These are phyloP conservation scores for Pythium aphanidermatum DNA, from an alignment of 352 stramenopile genomes.

Conservation along the genomic window DNA sequence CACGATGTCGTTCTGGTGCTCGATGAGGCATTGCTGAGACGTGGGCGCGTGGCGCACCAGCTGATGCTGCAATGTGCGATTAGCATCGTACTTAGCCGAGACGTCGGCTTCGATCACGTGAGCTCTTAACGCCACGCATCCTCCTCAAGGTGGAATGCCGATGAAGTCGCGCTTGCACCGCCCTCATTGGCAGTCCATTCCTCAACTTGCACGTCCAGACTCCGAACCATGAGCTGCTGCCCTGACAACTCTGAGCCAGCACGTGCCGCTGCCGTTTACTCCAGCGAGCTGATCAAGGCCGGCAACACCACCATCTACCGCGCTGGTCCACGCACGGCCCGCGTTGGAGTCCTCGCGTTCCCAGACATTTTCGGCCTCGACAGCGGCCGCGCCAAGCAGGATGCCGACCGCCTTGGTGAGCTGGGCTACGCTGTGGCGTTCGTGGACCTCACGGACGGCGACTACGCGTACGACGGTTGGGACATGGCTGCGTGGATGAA, in stretches of 20 bases:
- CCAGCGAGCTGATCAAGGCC: constrained; percentile 21
- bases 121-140: no score
- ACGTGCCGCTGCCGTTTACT: constrained; percentile 5
- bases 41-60: no score
- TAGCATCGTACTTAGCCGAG: no score
- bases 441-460: constrained; percentile 32
- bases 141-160: no score
- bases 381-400: constrained; percentile 45
- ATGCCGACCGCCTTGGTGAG: constrained; percentile 36
- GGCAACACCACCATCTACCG: constrained; percentile 33
- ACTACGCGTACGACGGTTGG: constrained; percentile 16
- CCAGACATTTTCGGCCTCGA: constrained; percentile 44
- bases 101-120: no score
- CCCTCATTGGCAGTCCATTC: no score
- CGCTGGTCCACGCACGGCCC: constrained; percentile 19
- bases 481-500: constrained; percentile 17
- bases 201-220: no score
- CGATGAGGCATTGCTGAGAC: no score
- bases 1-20: no score
- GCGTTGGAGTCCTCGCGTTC: constrained; percentile 31
- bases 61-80: no score
- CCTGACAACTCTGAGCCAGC: constrained; percentile 24
- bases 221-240: constrained; percentile 38
- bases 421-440: constrained; percentile 42
- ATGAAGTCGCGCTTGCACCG: no score